Evolutionary conservation across 2,329 filamentous ascomycete genomes (phyloP).

Genomic region (Colletotrichum spaethianum): DNA sequence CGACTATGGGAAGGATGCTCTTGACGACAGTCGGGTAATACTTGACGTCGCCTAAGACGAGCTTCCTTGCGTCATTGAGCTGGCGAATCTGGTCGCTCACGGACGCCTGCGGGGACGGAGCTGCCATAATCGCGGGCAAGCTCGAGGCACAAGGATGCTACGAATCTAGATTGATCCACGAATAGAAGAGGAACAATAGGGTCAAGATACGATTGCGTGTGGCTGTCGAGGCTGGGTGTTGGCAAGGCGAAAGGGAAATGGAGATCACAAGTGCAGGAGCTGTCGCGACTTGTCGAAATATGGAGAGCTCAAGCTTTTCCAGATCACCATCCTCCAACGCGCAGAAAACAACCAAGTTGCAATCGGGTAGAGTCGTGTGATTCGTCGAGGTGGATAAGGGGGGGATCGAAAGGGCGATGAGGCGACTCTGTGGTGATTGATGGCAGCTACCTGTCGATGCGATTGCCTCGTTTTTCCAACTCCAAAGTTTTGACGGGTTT

Average conservation of each 20-base stretch:
- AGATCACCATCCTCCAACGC: constrained; percentile 40
- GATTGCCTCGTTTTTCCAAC: constrained; percentile 24
- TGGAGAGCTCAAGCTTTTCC: constrained; percentile 40
- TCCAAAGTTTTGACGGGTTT: constrained; percentile 23
- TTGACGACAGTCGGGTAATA: constrained; percentile 95
- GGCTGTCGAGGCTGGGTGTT: not conserved
- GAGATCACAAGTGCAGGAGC: constrained; percentile 32
- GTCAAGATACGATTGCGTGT: constrained; percentile 1
- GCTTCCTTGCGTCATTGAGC: constrained; percentile 89
- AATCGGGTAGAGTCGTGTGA: not conserved
- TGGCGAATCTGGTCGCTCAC: constrained; percentile 86
- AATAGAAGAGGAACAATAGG: not conserved
- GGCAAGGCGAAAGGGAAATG: not conserved
- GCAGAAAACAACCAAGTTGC: constrained; percentile 15
- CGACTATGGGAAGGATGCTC: constrained; percentile 92
- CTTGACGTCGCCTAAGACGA: constrained; percentile 87
- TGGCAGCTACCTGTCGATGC: constrained; percentile 16
- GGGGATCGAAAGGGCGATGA: constrained; percentile 4
- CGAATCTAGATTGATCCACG: not conserved
- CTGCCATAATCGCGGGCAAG: constrained; percentile 61
- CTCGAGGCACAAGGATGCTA: constrained; percentile 10
- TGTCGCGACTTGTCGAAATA: constrained; percentile 42
- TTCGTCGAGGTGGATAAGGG: not conserved
- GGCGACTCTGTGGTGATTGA: constrained; percentile 6
- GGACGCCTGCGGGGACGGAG: constrained; percentile 62